Evolutionary conservation across 108 stramenopile species (phyloP).

Genomic region (Discostella pseudostelligera): DNA sequence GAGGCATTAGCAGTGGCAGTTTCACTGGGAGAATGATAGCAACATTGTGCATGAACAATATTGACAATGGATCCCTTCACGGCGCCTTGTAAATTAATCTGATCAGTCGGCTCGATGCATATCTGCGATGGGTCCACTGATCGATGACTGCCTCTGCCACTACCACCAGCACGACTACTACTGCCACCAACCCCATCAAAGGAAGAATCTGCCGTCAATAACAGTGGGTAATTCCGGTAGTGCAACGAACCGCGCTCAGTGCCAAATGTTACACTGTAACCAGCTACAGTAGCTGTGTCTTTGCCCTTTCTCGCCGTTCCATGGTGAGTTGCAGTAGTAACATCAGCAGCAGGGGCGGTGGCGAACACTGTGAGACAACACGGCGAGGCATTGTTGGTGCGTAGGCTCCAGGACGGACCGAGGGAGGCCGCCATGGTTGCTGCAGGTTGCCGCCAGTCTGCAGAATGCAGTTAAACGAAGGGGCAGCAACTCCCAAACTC

Average conservation of each 20-base stretch:
- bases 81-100: constrained; percentile 28
- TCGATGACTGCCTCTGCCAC: not conserved
- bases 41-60: constrained; percentile 29
- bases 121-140: constrained; percentile 17
- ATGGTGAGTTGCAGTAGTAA: not conserved
- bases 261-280: constrained; percentile 60
- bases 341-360: constrained; percentile 1
- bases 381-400: constrained; percentile 33
- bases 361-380: constrained; percentile 33
- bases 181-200: not conserved
- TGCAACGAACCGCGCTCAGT: constrained; percentile 80
- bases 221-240: constrained; percentile 54
- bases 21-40: constrained; percentile 8
- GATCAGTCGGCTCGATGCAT: constrained; percentile 9
- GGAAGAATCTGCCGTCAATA: constrained; percentile 3
- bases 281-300: not conserved
- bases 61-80: constrained; percentile 41
- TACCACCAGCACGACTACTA: not conserved
- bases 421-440: constrained; percentile 43
- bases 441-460: too few relatives aligned
- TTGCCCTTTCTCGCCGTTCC: not conserved
- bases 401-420: constrained; percentile 43
- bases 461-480: constrained; percentile 55
- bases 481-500: too few relatives aligned
- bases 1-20: constrained; percentile 11